Conservation (phyloP, 1,284 basidiomycete species). For the Irpex sp. region DNA sequence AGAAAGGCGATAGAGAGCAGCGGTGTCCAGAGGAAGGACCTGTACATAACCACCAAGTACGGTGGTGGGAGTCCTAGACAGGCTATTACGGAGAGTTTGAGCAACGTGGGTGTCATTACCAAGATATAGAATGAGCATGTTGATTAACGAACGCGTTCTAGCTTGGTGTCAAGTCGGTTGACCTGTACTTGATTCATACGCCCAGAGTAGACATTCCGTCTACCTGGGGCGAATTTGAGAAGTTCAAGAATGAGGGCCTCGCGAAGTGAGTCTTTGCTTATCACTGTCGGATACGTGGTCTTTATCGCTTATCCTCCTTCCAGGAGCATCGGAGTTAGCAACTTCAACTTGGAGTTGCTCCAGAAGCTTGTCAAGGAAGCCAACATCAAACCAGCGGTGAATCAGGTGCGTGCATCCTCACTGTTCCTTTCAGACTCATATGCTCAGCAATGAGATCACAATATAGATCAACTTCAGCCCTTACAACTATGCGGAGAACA, state of each 20-base stretch:
- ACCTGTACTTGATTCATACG: conserved; percentile 68
- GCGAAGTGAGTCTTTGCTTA: conserved; percentile 40
- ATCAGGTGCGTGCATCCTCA: conserved; percentile 46
- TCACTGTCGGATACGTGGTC: neutral
- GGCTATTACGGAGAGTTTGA: conserved; percentile 36
- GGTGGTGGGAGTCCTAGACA: conserved; percentile 53
- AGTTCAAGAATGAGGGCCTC: conserved; percentile 50
- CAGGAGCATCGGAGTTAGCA: conserved; percentile 77
- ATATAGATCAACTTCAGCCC: conserved; percentile 63
- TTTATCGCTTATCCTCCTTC: neutral
- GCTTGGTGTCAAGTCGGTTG: conserved; percentile 65
- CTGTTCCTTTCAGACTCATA: neutral
- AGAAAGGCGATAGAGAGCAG: conserved; percentile 33
- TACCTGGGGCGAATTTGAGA: conserved; percentile 62
- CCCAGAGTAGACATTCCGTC: conserved; percentile 53
- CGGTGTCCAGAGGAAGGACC: conserved; percentile 29
- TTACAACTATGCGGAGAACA: conserved; percentile 58
- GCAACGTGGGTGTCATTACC: neutral
- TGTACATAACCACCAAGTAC: conserved; percentile 50
- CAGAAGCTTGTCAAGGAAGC: conserved; percentile 51
- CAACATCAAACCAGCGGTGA: conserved; percentile 62
- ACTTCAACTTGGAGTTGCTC: conserved; percentile 58
- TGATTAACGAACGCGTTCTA: conserved; percentile 18
- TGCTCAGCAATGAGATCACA: neutral
- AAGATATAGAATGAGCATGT: neutral